Conservation (phyloP, 2,329 filamentous ascomycete species). For the Fusarium guadeloupense region DNA sequence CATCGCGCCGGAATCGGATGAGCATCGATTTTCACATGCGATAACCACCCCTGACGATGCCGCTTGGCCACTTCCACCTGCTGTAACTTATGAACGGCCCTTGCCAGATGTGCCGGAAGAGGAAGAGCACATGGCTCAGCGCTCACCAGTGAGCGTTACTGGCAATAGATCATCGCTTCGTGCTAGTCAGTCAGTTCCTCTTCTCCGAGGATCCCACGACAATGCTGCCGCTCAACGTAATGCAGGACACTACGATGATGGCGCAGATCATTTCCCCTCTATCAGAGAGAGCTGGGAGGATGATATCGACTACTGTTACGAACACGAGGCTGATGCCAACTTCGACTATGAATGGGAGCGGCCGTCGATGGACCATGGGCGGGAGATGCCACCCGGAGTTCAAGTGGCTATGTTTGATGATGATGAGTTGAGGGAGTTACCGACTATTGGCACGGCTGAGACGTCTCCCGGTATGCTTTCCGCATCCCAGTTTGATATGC, state of each 20-base stretch:
- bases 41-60: constrained; percentile 54
- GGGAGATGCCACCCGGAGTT: constrained; percentile 36
- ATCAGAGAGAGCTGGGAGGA: constrained; percentile 69
- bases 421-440: constrained; percentile 38
- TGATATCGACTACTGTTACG: constrained; percentile 76
- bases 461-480: constrained; percentile 44
- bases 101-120: constrained; percentile 71
- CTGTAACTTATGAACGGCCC: constrained; percentile 51
- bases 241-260: constrained; percentile 22
- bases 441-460: constrained; percentile 24
- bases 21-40: constrained; percentile 49
- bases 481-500: constrained; percentile 52
- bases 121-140: constrained; percentile 60
- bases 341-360: constrained; percentile 74
- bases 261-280: constrained; percentile 43
- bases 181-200: constrained; percentile 64
- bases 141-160: constrained; percentile 55
- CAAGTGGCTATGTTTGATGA: constrained; percentile 39
- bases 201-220: constrained; percentile 60
- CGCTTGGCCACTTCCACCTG: constrained; percentile 53
- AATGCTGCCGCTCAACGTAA: constrained; percentile 49
- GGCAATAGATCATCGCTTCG: constrained; percentile 63
- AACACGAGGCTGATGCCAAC: constrained; percentile 72
- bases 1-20: constrained; percentile 18
- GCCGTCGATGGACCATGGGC: constrained; percentile 58